phyloP scores from a whole-genome alignment of 441 rosid species.

The Adansonia gregorii region DNA sequence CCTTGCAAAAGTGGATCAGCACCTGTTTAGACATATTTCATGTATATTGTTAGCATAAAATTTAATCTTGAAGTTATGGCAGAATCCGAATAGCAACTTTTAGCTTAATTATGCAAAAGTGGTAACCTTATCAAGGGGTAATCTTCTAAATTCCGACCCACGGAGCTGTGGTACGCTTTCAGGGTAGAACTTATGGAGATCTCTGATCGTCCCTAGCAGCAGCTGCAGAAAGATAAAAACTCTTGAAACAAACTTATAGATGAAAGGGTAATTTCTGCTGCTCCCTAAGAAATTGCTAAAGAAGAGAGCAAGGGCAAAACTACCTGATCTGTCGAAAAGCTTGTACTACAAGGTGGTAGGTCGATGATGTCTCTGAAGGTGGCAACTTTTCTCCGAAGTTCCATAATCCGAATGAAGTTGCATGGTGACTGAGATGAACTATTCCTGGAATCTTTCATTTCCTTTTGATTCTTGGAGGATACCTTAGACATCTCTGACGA shows the following conservation, averaged over 20 bases:
- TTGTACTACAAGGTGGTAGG: conserved; percentile 56
- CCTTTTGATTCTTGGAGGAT: conserved; percentile 29
- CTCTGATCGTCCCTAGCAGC: conserved; percentile 65
- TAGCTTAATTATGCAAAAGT: background rate
- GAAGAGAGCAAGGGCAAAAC: background rate
- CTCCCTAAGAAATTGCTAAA: background rate
- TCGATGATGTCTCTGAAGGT: conserved; percentile 74
- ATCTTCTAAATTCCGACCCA: conserved; percentile 47
- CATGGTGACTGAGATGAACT: conserved; percentile 46
- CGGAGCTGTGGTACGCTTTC: conserved; percentile 51
- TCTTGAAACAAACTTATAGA: background rate
- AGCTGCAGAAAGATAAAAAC: conserved; percentile 48
- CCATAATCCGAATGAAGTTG: conserved; percentile 61
- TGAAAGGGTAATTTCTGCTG: background rate
- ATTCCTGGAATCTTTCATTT: conserved; percentile 35
- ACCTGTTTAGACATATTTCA: conserved; percentile 43
- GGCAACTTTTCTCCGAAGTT: conserved; percentile 68
- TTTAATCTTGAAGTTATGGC: background rate
- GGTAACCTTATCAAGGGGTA: conserved; percentile 53
- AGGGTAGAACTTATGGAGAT: conserved; percentile 69
- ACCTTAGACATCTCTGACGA: background rate
- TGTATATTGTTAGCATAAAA: conserved; percentile 9
- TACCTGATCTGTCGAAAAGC: conserved; percentile 63
- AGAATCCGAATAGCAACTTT: background rate
- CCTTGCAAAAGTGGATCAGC: conserved; percentile 54